phyloP scores from a whole-genome alignment of 305 asterid species.

The Plantago rigida region DNA sequence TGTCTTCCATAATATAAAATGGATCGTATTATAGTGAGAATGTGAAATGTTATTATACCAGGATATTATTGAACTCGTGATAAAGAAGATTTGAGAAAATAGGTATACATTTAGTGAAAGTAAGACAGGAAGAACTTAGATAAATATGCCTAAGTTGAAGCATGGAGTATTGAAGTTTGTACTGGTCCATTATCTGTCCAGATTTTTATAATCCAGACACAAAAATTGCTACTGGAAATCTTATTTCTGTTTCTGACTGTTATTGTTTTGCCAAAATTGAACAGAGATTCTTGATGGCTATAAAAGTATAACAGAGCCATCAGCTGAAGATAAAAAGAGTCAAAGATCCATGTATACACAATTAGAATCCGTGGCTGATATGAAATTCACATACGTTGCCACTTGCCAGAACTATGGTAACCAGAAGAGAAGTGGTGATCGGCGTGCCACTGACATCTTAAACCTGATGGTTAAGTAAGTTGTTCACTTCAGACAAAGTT shows the following conservation, averaged over 20 bases:
- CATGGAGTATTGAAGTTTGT: not conserved
- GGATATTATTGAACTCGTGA: conserved; percentile 1
- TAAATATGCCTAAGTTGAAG: conserved; percentile 4
- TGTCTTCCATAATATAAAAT: conserved; percentile 8
- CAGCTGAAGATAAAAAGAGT: conserved; percentile 81
- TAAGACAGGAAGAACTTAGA: conserved; percentile 7
- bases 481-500: conserved; percentile 18
- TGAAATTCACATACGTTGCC: conserved; percentile 96
- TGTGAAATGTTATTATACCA: conserved; percentile 1
- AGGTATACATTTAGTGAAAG: not conserved
- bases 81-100: conserved; percentile 14
- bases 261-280: conserved; percentile 19
- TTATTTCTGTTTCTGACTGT: conserved; percentile 20
- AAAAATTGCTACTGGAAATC: conserved; percentile 13
- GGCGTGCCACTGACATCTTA: conserved; percentile 94
- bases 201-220: conserved; percentile 13
- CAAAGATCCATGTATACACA: conserved; percentile 87
- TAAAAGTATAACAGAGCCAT: conserved; percentile 56
- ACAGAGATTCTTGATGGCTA: conserved; percentile 91
- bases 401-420: conserved; percentile 97
- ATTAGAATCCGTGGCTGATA: conserved; percentile 92
- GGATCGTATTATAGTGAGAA: conserved; percentile 24
- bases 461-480: conserved; percentile 98
- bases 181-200: conserved; percentile 9
- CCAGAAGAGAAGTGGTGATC: conserved; percentile 94